Base-by-base conservation (phyloP, 2,329 filamentous ascomycete genomes). In the Alternaria sp. region DNA sequence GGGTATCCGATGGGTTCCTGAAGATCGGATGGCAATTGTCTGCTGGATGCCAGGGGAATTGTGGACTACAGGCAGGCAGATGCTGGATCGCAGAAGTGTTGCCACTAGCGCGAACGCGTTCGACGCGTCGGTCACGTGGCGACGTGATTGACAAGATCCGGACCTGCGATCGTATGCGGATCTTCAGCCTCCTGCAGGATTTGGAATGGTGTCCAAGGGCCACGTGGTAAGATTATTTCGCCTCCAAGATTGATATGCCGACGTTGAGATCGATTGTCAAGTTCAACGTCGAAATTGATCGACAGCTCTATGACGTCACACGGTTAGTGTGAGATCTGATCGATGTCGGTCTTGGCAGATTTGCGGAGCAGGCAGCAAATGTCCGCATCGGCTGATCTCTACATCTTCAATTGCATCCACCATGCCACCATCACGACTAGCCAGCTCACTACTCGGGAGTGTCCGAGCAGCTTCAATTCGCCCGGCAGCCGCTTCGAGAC, bases 401-500 rank as follows among this genome's bases (percentile, higher is more conserved):
- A 56, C 59, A 47, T 63, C 57, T 49, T 47, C 55, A 61, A 55
- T 59, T 21, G 30, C 54, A 46, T 46, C 44, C 67, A 65, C 67
- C 63, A 80, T 80, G 78, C 62, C 72, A 57, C 61, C 75, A 63
- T 43, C 65, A 61, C 72, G 74, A 61, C 61, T 74, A 53, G 62
- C 72, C 25, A 73, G 63, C 45, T 64, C 71, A 9, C 49, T 74
- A 26, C 58, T 75, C 59, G 63, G 73, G 45, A 70, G 68, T 26
- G 67, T 73, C 61, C 74, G 73, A 64, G 51, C 67, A 61, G 58
- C 72, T 45, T 67, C 72, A 62, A 40, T 45, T 32, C 70, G 72
- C 46, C 63, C 65, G 8, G 49, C 60, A 46, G 62, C 65, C 32
- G 30, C 57, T 10, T 65, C 63, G 54, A 59, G 66, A 56, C 73